phyloP scores from a whole-genome alignment of 352 stramenopile genomes.

The Pythium grandisporangium region DNA sequence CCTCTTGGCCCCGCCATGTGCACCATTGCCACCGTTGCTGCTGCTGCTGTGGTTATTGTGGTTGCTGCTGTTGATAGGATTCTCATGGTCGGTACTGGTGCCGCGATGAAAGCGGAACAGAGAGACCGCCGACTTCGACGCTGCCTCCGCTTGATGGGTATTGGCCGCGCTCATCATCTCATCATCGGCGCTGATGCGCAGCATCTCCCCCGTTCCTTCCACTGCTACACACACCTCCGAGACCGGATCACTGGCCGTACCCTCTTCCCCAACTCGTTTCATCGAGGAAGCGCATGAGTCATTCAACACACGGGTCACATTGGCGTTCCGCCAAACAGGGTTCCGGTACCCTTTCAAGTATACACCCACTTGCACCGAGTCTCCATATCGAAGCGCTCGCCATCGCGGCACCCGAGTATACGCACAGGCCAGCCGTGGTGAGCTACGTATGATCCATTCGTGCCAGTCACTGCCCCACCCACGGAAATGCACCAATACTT shows the following conservation, averaged over 20 bases:
- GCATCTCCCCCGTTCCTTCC: neutral
- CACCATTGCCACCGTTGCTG: no score
- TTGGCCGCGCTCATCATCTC: neutral
- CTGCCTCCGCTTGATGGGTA: neutral
- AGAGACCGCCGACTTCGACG: no score
- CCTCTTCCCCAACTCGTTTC: no score
- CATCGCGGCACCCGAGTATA: slow-evolving; percentile 73
- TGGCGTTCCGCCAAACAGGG: slow-evolving; percentile 40
- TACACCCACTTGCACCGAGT: slow-evolving; percentile 37
- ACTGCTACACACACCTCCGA: neutral
- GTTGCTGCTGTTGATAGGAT: no score
- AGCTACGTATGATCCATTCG: slow-evolving; percentile 91
- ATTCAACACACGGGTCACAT: slow-evolving; percentile 18
- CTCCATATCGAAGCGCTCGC: slow-evolving; percentile 41
- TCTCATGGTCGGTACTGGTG: no score
- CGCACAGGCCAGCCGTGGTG: slow-evolving; percentile 85
- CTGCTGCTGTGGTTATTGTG: no score
- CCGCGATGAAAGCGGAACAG: no score
- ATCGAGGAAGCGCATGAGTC: no score
- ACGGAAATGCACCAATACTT: slow-evolving; percentile 93
- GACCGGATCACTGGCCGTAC: no score
- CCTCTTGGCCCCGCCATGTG: no score
- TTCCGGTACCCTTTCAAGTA: slow-evolving; percentile 17
- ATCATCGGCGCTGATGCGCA: neutral
- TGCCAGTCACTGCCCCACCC: slow-evolving; percentile 95